phyloP scores from a whole-genome alignment of 179 eudicot species.

The Patellifolia procumbens region DNA sequence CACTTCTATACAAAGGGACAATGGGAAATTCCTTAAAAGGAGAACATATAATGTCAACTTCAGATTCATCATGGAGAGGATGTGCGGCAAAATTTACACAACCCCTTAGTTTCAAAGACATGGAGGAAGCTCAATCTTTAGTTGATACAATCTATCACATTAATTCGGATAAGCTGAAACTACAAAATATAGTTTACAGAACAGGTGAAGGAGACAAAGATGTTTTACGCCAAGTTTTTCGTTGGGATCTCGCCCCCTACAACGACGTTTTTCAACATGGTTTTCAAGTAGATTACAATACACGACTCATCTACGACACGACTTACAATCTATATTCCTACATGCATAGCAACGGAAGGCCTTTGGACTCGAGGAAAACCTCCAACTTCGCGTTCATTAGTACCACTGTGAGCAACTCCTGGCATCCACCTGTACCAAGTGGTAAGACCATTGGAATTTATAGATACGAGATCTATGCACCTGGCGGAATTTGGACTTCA shows the following conservation, averaged over 20 bases:
- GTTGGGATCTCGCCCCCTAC: conserved; percentile 7
- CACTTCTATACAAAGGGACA: background rate
- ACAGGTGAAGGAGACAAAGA: background rate
- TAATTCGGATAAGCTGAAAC: background rate
- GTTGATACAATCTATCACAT: background rate
- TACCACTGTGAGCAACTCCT: conserved; percentile 18
- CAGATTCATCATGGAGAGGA: no score
- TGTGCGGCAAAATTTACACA: background rate
- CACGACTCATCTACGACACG: background rate
- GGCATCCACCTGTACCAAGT: background rate
- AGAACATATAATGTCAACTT: no score
- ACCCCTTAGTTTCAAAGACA: background rate
- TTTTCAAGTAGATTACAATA: background rate
- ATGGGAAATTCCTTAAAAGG: no score
- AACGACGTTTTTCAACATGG: no score
- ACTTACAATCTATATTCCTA: background rate
- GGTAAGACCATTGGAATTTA: background rate
- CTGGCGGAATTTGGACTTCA: conserved; percentile 5
- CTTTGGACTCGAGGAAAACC: no score
- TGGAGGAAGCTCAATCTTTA: background rate
- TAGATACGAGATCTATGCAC: conserved; percentile 18
- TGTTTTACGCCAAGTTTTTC: background rate
- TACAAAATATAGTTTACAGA: background rate
- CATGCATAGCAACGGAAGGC: background rate
- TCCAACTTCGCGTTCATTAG: conserved; percentile 1